Evolutionary conservation across 1,284 basidiomycete species (phyloP).

Genomic region (Schizophyllum amplum): DNA sequence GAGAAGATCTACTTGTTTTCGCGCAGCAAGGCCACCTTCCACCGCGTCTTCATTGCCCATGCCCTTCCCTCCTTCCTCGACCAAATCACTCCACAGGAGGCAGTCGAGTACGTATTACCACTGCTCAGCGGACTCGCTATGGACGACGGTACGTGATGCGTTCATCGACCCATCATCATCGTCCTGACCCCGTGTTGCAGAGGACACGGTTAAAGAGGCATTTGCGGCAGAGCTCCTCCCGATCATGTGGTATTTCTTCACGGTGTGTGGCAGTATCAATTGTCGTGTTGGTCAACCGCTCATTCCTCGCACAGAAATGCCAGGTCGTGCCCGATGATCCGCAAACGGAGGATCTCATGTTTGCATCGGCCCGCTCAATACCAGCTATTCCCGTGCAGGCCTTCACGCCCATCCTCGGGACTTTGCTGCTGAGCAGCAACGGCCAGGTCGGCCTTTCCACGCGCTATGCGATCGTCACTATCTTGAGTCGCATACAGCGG

Average conservation of each 20-base stretch:
- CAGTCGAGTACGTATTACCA: conserved; percentile 91
- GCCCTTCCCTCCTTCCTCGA: conserved; percentile 69
- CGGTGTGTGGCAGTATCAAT: conserved; percentile 34
- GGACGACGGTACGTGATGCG: conserved; percentile 62
- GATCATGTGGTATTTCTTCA: conserved; percentile 94
- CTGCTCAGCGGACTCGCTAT: conserved; percentile 81
- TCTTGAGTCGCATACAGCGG: conserved; percentile 58
- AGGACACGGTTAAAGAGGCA: conserved; percentile 88
- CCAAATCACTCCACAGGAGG: conserved; percentile 79
- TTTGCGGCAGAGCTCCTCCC: conserved; percentile 77
- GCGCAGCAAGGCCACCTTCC: conserved; percentile 78
- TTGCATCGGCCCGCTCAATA: conserved; percentile 22
- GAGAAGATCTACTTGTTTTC: conserved; percentile 95
- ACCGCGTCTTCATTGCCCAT: conserved; percentile 79
- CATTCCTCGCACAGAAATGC: conserved; percentile 36
- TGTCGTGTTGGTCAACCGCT: conserved; percentile 9
- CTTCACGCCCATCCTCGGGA: conserved; percentile 89
- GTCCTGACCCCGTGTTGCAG: conserved; percentile 29
- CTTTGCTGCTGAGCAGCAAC: conserved; percentile 79
- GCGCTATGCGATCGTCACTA: conserved; percentile 70
- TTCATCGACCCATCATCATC: conserved; percentile 4
- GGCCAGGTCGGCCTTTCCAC: conserved; percentile 66
- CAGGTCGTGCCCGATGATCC: conserved; percentile 47
- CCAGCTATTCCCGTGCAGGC: conserved; percentile 65
- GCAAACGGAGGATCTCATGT: conserved; percentile 24